These are phyloP conservation scores for Passiflora organensis DNA, from an alignment of 345 rosid species.

Conservation along the genomic window DNA sequence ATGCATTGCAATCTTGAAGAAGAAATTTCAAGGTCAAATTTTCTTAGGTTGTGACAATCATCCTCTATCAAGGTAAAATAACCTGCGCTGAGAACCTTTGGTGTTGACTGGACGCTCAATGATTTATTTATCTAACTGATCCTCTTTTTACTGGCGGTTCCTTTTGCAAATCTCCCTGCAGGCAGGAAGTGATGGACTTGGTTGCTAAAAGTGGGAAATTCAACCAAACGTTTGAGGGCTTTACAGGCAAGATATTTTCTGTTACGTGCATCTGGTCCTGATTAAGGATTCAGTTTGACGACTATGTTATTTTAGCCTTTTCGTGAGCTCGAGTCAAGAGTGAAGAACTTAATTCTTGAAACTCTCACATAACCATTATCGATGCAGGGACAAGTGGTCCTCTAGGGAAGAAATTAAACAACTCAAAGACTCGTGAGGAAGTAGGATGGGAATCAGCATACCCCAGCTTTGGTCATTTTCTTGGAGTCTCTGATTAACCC, in stretches of 20 bases:
- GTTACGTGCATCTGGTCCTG: neutral
- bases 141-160: neutral
- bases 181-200: slow-evolving; percentile 92
- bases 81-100: neutral
- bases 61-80: slow-evolving; percentile 75
- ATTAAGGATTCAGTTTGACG: neutral
- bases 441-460: slow-evolving; percentile 89
- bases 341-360: neutral
- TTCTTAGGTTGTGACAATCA: slow-evolving; percentile 96
- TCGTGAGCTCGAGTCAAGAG: too few relatives aligned
- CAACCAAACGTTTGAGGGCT: slow-evolving; percentile 59
- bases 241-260: slow-evolving; percentile 51
- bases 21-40: slow-evolving; percentile 53
- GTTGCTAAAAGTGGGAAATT: slow-evolving; percentile 70
- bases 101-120: too few relatives aligned
- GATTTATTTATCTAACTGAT: too few relatives aligned
- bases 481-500: slow-evolving; percentile 37
- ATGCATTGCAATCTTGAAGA: slow-evolving; percentile 70
- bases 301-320: too few relatives aligned
- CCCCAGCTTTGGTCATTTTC: slow-evolving; percentile 73
- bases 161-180: slow-evolving; percentile 23
- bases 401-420: slow-evolving; percentile 81
- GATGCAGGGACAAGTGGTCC: slow-evolving; percentile 76
- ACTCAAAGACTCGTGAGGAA: slow-evolving; percentile 61
- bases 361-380: neutral